Conservation (phyloP, 2,329 filamentous ascomycete species). For the Myriangium duriaei region DNA sequence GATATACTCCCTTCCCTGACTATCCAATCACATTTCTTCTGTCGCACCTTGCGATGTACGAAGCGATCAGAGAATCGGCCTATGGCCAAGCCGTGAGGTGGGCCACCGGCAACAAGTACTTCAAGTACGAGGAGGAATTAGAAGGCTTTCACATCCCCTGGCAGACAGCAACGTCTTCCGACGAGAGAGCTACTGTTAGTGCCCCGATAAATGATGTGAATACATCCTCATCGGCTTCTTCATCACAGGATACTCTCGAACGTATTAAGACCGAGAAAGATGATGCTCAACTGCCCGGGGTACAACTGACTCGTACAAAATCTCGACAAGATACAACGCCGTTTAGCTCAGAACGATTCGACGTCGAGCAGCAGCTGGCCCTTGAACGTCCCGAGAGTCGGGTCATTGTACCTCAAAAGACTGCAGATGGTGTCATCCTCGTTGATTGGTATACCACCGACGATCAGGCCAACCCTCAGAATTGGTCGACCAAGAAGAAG, state of each 20-base stretch:
- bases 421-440: constrained; percentile 38
- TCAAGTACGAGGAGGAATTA: constrained; percentile 40
- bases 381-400: constrained; percentile 10
- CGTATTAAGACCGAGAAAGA: constrained; percentile 8
- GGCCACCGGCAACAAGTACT: constrained; percentile 28
- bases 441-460: constrained; percentile 43
- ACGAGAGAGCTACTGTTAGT: constrained; percentile 1
- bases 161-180: neutral
- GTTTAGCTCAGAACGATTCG: neutral
- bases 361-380: constrained; percentile 5
- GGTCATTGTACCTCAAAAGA: constrained; percentile 20
- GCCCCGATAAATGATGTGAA: neutral
- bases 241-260: constrained; percentile 4
- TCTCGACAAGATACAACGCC: constrained; percentile 7
- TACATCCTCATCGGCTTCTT: neutral
- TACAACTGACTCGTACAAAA: constrained; percentile 2
- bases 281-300: neutral
- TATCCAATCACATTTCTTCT: too few species aligned
- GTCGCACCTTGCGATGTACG: too few species aligned
- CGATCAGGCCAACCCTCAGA: constrained; percentile 44
- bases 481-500: constrained; percentile 38
- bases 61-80: constrained; percentile 32
- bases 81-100: constrained; percentile 36
- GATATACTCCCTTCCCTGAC: too few species aligned
- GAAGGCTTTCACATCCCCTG: constrained; percentile 34